Evolutionary conservation across 192 early-diverging fungal genomes (phyloP).

Genomic region (Coemansia sp.): DNA sequence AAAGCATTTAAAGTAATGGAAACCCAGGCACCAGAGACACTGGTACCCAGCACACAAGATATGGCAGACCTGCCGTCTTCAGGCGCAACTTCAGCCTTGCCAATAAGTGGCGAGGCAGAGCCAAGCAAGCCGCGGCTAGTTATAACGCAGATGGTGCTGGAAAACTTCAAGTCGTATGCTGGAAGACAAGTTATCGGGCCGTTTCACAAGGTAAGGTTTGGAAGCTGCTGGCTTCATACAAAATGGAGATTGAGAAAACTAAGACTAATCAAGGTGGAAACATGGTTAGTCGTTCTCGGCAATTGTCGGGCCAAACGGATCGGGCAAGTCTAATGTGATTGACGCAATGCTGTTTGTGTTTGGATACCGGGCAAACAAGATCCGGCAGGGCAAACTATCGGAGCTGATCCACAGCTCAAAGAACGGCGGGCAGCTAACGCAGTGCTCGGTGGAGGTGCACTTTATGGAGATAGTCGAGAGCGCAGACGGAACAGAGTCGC

Average conservation of each 20-base stretch:
- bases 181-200: conserved; percentile 91
- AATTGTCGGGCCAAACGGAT: conserved; percentile 96
- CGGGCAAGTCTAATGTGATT: conserved; percentile 98
- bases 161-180: conserved; percentile 97
- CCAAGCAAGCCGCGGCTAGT: conserved; percentile 57
- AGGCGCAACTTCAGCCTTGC: neutral
- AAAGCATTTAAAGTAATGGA: neutral
- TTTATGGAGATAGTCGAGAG: conserved; percentile 89
- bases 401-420: conserved; percentile 95
- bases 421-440: conserved; percentile 64
- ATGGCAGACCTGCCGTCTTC: conserved; percentile 6
- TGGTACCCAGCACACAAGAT: conserved; percentile 17
- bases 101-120: neutral
- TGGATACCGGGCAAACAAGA: conserved; percentile 96
- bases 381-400: conserved; percentile 92
- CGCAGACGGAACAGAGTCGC: conserved; percentile 61
- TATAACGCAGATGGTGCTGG: conserved; percentile 81
- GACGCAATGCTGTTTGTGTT: conserved; percentile 98
- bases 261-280: neutral
- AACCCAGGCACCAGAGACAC: conserved; percentile 5
- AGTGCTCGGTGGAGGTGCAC: conserved; percentile 89
- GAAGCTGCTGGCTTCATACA: neutral
- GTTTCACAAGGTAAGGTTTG: conserved; percentile 79
- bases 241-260: neutral
- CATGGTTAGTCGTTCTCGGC: conserved; percentile 57